Base-by-base conservation (phyloP, 176 grass and related monocot species). In the Avena atlantica region DNA sequence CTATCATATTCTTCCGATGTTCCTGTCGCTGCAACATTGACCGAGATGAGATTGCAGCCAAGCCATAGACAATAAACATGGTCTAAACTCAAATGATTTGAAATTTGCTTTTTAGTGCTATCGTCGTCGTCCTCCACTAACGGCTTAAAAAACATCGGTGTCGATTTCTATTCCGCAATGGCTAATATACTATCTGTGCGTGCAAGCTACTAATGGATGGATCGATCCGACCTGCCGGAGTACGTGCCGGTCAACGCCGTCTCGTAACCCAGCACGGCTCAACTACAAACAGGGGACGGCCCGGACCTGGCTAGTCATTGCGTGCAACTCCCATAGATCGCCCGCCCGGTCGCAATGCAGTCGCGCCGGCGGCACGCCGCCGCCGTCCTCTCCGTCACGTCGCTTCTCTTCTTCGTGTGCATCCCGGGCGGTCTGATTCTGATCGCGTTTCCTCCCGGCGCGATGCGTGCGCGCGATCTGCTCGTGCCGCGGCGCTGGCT, bases 401-500 rank as follows among this genome's bases (percentile, higher is more conserved):
- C 59, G 58, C 13, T 82, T 2, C n/a, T 82, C 70, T 5, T 25
- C 57, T 25, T 82, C 86, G 0, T 6, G 56, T 34, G 51, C 70
- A 5, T 63, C 31, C 11, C 13, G 3, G 6, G 9, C 17, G 20
- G 4, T 34, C 31, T 34, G 31, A 34, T 25, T 25, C 25, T 25
- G 25, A 25, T 25, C 25, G 27, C 27, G 27, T 29, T 10, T 8
- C 29, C 66, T 0, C 15, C 34, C 29, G 29, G 27, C 13, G 13
- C 2, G 3, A 15, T 51, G 15, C 51, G 51, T 6, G 37, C 84
- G 15, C 34, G 63, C 31, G 2, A 45, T 19, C 47, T 82, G 70
- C 49, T 77, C 70, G 10, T 76, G 58, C 70, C 57, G 56, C 78
- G 25, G 29, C 78, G 78, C 37, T 59, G 78, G 56, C 78, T 42